These are phyloP conservation scores for Sporothrix mexicana DNA, from an alignment of 2,329 filamentous ascomycete species.

Conservation along the genomic window DNA sequence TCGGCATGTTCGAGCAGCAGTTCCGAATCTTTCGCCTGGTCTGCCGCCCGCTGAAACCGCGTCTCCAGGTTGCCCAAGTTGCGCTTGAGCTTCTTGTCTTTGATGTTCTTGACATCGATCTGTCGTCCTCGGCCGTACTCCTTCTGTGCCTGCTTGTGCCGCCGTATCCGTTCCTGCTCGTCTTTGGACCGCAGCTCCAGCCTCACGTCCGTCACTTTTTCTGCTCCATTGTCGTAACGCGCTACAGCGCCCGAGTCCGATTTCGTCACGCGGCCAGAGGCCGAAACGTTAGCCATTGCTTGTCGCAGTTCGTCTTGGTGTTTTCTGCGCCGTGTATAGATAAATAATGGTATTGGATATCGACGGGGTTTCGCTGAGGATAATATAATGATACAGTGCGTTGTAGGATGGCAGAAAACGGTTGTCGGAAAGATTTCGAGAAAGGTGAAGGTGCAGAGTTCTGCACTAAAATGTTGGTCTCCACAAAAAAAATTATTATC, in stretches of 20 bases:
- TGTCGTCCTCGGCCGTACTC: slow-evolving; percentile 83
- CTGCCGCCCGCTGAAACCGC: slow-evolving; percentile 79
- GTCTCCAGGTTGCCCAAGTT: slow-evolving; percentile 79
- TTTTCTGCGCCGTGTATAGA: no score
- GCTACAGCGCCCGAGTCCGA: neutral
- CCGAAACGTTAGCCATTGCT: neutral
- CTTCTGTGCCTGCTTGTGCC: slow-evolving; percentile 68
- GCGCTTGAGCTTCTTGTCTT: slow-evolving; percentile 86
- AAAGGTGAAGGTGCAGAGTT: neutral
- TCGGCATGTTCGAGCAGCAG: slow-evolving; percentile 86
- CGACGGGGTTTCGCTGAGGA: no score
- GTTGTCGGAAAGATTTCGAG: slow-evolving; percentile 10
- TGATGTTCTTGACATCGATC: slow-evolving; percentile 69
- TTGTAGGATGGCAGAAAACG: neutral
- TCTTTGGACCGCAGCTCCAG: slow-evolving; percentile 59
- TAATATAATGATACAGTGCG: no score
- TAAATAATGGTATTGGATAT: no score
- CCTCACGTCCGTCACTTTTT: slow-evolving; percentile 55
- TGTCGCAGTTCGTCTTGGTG: no score
- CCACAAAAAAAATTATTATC: slow-evolving; percentile 34
- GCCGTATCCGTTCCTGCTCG: slow-evolving; percentile 58
- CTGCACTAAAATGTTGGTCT: slow-evolving; percentile 20
- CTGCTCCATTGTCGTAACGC: slow-evolving; percentile 55
- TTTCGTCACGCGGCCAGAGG: neutral
- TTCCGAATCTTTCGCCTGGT: slow-evolving; percentile 93